Conservation (phyloP, 805 yeast genomes). For the Candida arabinofermentans region DNA sequence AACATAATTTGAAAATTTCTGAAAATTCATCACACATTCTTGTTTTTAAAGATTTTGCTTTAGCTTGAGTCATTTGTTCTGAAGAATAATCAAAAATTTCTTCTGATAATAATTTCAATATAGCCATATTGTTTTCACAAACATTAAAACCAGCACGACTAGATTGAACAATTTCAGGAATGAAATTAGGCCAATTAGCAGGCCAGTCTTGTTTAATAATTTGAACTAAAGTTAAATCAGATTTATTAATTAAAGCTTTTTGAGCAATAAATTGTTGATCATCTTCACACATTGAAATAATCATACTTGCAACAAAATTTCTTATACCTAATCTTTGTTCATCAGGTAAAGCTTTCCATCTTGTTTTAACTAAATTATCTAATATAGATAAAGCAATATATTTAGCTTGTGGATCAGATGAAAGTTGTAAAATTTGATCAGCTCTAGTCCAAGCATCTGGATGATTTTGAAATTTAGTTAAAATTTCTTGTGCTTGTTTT, state of each 20-base stretch:
- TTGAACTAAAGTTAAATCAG: constrained; percentile 90
- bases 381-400: constrained; percentile 87
- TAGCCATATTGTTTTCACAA: constrained; percentile 96
- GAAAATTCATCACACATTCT: constrained; percentile 89
- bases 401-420: constrained; percentile 81
- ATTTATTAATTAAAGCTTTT: constrained; percentile 84
- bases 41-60: constrained; percentile 74
- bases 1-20: constrained; percentile 89
- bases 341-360: constrained; percentile 90
- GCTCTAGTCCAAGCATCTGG: constrained; percentile 96
- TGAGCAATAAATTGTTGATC: constrained; percentile 66
- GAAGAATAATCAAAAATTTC: constrained; percentile 96
- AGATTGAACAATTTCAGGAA: constrained; percentile 86
- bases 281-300: constrained; percentile 84
- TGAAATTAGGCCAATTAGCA: constrained; percentile 94
- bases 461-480: constrained; percentile 84
- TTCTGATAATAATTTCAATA: constrained; percentile 82
- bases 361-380: constrained; percentile 83
- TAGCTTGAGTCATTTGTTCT: constrained; percentile 95
- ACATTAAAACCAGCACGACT: constrained; percentile 84
- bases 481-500: constrained; percentile 63
- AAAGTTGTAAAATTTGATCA: constrained; percentile 77
- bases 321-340: constrained; percentile 91
- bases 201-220: constrained; percentile 99
- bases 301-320: constrained; percentile 91